Conservation (phyloP, 1,139 yeast species). For the Candida mesenterica region DNA sequence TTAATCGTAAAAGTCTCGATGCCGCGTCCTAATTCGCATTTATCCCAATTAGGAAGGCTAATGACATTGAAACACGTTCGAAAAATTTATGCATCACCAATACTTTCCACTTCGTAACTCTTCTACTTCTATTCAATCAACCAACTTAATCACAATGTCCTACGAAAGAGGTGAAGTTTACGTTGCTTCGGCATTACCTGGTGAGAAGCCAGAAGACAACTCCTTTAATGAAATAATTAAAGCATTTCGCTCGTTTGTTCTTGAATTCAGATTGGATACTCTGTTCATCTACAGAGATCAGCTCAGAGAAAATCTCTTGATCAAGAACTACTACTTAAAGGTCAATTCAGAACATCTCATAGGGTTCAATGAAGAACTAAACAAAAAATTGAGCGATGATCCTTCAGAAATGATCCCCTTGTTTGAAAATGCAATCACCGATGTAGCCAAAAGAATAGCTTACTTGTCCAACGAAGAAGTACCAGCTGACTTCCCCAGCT, state of each 20-base stretch:
- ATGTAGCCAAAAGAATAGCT: conserved; percentile 81
- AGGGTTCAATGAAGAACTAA: conserved; percentile 84
- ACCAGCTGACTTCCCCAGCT: conserved; percentile 65
- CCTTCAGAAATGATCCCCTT: conserved; percentile 88
- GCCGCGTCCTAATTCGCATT: conserved; percentile 1
- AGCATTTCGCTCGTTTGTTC: conserved; percentile 77
- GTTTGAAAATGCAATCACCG: conserved; percentile 87
- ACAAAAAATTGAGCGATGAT: conserved; percentile 78
- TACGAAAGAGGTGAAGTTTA: conserved; percentile 81
- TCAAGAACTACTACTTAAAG: conserved; percentile 67
- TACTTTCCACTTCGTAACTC: not conserved
- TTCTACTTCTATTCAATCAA: not conserved
- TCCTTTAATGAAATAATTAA: conserved; percentile 74
- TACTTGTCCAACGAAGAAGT: conserved; percentile 56
- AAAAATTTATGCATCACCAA: conserved; percentile 6
- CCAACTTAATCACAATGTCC: conserved; percentile 51
- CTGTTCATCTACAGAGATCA: conserved; percentile 90
- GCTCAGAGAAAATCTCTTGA: conserved; percentile 79
- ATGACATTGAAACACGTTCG: conserved; percentile 8
- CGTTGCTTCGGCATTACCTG: conserved; percentile 84
- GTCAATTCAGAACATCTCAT: conserved; percentile 86
- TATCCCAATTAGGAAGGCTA: conserved; percentile 17
- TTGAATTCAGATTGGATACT: conserved; percentile 81
- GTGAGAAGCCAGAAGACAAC: conserved; percentile 66
- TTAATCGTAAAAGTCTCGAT: too few species aligned